Percentiles rank a stretch among this genome's conserved stretches.
Conservation (phyloP, 805 yeast species). For the Clavispora carvajalis region DNA sequence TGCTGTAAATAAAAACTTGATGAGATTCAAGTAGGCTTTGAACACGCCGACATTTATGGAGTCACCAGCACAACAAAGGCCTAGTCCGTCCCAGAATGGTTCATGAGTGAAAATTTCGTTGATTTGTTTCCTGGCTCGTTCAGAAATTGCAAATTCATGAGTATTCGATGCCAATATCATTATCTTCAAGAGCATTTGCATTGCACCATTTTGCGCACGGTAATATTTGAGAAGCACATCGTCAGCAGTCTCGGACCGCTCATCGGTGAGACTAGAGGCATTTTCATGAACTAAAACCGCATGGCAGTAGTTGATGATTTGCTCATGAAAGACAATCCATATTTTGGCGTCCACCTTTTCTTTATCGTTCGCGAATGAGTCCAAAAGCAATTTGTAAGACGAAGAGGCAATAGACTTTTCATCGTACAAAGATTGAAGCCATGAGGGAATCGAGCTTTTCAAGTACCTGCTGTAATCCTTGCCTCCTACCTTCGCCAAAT, state of each 20-base stretch:
- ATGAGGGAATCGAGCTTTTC: slow-evolving; percentile 64
- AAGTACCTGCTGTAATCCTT: slow-evolving; percentile 61
- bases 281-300: slow-evolving; percentile 54
- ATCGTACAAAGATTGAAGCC: slow-evolving; percentile 72
- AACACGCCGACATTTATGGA: slow-evolving; percentile 29
- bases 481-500: slow-evolving; percentile 42
- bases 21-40: slow-evolving; percentile 13
- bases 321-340: slow-evolving; percentile 55
- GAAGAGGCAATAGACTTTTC: slow-evolving; percentile 57
- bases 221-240: slow-evolving; percentile 63
- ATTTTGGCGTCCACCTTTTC: slow-evolving; percentile 45
- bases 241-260: slow-evolving; percentile 58
- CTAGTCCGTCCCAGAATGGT: slow-evolving; percentile 30
- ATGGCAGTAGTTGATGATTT: slow-evolving; percentile 49
- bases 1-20: slow-evolving; percentile 8
- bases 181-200: slow-evolving; percentile 42
- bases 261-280: slow-evolving; percentile 65
- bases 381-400: slow-evolving; percentile 41
- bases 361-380: slow-evolving; percentile 52
- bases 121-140: slow-evolving; percentile 13
- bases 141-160: slow-evolving; percentile 7
- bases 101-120: slow-evolving; percentile 22
- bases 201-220: slow-evolving; percentile 47
- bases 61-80: slow-evolving; percentile 17
- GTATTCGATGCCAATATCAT: slow-evolving; percentile 17